phyloP scores from a whole-genome alignment of 345 rosid species.

The Salix caprea region DNA sequence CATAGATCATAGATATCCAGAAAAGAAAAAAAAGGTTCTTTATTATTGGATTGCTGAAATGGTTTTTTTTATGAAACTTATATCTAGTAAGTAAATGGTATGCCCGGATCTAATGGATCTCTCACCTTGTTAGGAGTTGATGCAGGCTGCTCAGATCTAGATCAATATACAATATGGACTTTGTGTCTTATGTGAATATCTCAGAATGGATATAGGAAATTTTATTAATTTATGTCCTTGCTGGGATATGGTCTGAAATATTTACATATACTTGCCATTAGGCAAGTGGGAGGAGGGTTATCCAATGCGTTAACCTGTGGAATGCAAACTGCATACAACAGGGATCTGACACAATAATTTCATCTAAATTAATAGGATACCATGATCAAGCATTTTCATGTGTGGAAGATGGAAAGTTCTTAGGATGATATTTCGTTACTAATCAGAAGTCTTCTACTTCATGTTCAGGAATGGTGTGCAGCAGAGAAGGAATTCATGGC shows the following conservation, averaged over 20 bases:
- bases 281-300: neutral
- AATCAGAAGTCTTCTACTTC: neutral
- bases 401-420: neutral
- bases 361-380: neutral
- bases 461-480: constrained; percentile 68
- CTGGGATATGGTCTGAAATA: neutral
- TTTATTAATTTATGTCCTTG: neutral
- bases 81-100: neutral
- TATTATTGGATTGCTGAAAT: neutral
- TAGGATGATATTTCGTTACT: neutral
- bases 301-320: neutral
- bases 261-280: neutral
- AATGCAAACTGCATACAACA: neutral
- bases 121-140: neutral
- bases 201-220: neutral
- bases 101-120: neutral
- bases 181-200: neutral
- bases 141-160: neutral
- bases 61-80: neutral
- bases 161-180: neutral
- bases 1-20: neutral
- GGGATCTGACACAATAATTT: neutral
- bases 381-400: neutral
- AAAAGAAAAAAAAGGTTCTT: neutral
- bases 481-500: constrained; percentile 79